Conservation (phyloP, 768 basidiomycete species). For the Suillus subalutaceus region DNA sequence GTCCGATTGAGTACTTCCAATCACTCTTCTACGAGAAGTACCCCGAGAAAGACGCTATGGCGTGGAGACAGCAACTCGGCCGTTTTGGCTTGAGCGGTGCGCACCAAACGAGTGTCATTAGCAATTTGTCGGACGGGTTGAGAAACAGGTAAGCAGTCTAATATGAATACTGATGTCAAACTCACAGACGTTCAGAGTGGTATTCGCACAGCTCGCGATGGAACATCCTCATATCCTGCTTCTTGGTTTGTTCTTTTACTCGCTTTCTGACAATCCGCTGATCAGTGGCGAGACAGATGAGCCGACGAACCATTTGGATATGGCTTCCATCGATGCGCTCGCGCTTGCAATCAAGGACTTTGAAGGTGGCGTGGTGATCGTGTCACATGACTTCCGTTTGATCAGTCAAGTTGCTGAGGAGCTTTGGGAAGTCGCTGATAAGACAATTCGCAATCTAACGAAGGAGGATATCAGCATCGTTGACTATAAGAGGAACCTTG, state of each 20-base stretch:
- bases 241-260: conserved; percentile 53
- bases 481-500: conserved; percentile 89
- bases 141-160: conserved; percentile 75
- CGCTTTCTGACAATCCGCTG: conserved; percentile 15
- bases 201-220: conserved; percentile 96
- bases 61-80: conserved; percentile 93
- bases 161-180: conserved; percentile 18
- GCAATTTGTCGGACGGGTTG: conserved; percentile 92
- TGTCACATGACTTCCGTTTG: conserved; percentile 99
- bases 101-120: conserved; percentile 94
- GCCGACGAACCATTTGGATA: conserved; percentile 97
- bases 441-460: conserved; percentile 90
- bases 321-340: conserved; percentile 97
- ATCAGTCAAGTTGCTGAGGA: conserved; percentile 98
- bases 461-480: conserved; percentile 89
- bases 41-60: conserved; percentile 91
- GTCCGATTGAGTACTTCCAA: conserved; percentile 95
- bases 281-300: conserved; percentile 57
- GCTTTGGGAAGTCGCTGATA: conserved; percentile 97
- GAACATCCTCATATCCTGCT: conserved; percentile 96
- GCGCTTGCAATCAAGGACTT: conserved; percentile 96
- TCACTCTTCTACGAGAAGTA: conserved; percentile 74
- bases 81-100: conserved; percentile 93
- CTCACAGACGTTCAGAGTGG: conserved; percentile 58
- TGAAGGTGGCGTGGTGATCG: conserved; percentile 97